Percentiles rank a stretch among this genome's conserved stretches.
phyloP scores from a whole-genome alignment of 106 monocot genomes.

The Acorus calamus region DNA sequence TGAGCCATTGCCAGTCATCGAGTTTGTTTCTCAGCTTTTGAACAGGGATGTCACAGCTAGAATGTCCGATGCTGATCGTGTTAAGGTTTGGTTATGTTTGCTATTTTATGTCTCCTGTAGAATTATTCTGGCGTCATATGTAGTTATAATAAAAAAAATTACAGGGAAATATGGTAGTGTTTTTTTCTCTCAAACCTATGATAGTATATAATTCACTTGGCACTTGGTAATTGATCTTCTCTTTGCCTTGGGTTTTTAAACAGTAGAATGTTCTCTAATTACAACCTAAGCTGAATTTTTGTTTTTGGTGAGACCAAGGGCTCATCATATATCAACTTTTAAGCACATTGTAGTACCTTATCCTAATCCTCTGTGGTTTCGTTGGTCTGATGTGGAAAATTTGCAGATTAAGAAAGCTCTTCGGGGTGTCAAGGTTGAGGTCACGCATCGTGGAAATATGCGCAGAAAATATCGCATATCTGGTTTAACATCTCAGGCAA shows the following conservation, averaged over 20 bases:
- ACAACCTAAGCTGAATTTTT: no score
- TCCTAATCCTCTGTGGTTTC: not conserved
- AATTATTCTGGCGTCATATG: no score
- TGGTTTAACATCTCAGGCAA: constrained; percentile 2
- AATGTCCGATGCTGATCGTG: constrained; percentile 6
- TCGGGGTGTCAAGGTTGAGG: constrained; percentile 10
- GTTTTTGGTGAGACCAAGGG: no score
- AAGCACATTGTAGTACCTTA: not conserved
- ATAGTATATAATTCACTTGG: no score
- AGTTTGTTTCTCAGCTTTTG: constrained; percentile 3
- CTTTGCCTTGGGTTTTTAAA: no score
- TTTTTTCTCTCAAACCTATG: no score
- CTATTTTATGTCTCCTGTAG: no score
- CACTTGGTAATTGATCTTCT: no score
- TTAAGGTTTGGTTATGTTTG: not conserved
- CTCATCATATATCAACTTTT: no score
- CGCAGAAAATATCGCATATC: not conserved
- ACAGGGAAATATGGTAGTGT: no score
- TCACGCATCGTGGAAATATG: not conserved
- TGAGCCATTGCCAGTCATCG: constrained; percentile 2
- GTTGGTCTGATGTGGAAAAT: not conserved
- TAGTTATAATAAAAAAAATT: no score
- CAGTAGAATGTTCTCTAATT: no score
- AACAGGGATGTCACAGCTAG: not conserved
- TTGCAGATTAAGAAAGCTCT: constrained; percentile 12